Evolutionary conservation across 1,284 basidiomycete species (phyloP), one percentile per base, ranked within the genome.

Genomic region (Pyrrhoderma noxium): DNA sequence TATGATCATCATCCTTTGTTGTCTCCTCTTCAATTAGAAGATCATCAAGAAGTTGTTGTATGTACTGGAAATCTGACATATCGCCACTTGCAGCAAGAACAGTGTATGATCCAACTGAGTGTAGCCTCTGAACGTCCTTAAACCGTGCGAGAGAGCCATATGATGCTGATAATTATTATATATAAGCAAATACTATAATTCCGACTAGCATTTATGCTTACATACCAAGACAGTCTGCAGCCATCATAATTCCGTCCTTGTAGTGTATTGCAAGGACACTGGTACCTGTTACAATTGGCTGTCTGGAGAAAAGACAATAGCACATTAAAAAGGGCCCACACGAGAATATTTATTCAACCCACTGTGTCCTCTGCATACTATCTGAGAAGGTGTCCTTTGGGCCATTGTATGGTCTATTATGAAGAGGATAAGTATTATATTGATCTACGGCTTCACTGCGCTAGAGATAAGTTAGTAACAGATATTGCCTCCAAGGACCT

Each of bases 181-280:
- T 27, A n/a, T 14, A 37, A 11, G 11, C 11, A 5, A 31, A 31
- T 5, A 5, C 11, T 5, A 31, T 5, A 31, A 5, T 31, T 5
- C 5, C 11, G 11, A 11, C 5, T 25, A 39, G 47, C 35, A 18
- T 35, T 23, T 38, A 61, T 67, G 53, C 18, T n/a, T 59, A 57
- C 64, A 25, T 55, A 93, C 93, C 93, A 47, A 99, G 85, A 61
- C 89, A 98, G 74, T 99, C 95, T 34, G 96, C 92, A n/a, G 96
- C 93, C 73, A 99, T 84, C 92, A 99, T 97, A 59, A 99, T 84
- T 2, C 96, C 95, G 61, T 92, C 93, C 67, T 94, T 93, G 78
- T 82, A 99, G 68, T 89, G 89, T 66, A 99, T 75, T 4, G 89
- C 96, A 36, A 99, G 77, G 7, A 99, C 92, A 51, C 90, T 94